These are phyloP conservation scores for Asterionellopsis glacialis DNA, from an alignment of 108 stramenopile genomes.

Conservation along the genomic window DNA sequence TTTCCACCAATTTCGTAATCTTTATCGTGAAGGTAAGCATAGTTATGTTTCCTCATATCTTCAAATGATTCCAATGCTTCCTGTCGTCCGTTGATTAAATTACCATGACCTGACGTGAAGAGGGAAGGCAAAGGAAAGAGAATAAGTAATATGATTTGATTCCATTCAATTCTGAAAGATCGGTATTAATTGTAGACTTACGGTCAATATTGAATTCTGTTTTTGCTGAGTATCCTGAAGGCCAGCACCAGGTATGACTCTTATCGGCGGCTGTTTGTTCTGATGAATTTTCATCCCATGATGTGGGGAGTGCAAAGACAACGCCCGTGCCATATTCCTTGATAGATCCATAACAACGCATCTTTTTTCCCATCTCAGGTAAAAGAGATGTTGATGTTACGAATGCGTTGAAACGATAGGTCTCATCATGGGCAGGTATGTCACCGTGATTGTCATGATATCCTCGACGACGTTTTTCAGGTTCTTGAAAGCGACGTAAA, in stretches of 20 bases:
- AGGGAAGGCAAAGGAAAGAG: too few species aligned
- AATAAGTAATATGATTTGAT: too few species aligned
- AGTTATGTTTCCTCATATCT: conserved; percentile 39
- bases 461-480: conserved; percentile 7
- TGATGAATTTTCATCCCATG: conserved; percentile 19
- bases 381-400: conserved; percentile 75
- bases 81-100: conserved; percentile 60
- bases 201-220: conserved; percentile 65
- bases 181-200: not conserved
- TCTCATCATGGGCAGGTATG: conserved; percentile 6
- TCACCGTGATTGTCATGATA: conserved; percentile 2
- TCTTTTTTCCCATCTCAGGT: conserved; percentile 69
- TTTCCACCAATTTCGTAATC: conserved; percentile 58
- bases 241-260: conserved; percentile 75
- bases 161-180: too few species aligned
- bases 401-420: conserved; percentile 70
- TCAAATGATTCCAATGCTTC: conserved; percentile 50
- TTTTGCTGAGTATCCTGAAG: conserved; percentile 63
- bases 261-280: conserved; percentile 56
- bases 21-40: conserved; percentile 42
- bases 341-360: conserved; percentile 75
- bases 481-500: conserved; percentile 53
- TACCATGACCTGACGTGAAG: conserved; percentile 13
- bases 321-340: conserved; percentile 68
- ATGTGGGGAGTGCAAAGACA: conserved; percentile 73